Conservation (phyloP, 2,329 filamentous ascomycete species). For the Verticillium dahliae region DNA sequence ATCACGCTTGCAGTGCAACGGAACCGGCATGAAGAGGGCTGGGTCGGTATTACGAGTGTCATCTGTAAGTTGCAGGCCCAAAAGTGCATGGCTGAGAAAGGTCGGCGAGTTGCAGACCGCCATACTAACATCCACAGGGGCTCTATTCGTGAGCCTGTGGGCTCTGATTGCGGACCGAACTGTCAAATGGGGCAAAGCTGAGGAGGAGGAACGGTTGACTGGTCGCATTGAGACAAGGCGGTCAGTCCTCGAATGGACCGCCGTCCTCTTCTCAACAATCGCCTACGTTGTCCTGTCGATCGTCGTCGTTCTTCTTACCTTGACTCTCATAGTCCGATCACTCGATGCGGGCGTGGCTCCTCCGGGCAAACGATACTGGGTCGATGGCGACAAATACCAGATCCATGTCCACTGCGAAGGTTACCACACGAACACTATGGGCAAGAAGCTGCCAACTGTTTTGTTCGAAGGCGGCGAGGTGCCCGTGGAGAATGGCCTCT, state of each 20-base stretch:
- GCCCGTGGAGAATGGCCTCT: slow-evolving; percentile 72
- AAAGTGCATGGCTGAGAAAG: not conserved
- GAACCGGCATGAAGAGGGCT: slow-evolving; percentile 77
- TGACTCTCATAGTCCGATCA: slow-evolving; percentile 71
- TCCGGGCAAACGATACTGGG: slow-evolving; percentile 69
- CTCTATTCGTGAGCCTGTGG: slow-evolving; percentile 72
- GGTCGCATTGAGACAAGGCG: slow-evolving; percentile 81
- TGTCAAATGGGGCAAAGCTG: slow-evolving; percentile 84
- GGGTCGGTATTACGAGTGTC: slow-evolving; percentile 82
- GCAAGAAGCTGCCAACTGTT: slow-evolving; percentile 64
- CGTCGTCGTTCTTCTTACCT: slow-evolving; percentile 68
- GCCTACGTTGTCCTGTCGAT: slow-evolving; percentile 62
- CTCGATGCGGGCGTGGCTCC: slow-evolving; percentile 69
- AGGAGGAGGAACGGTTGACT: slow-evolving; percentile 89
- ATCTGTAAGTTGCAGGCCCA: slow-evolving; percentile 42
- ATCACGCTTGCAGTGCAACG: slow-evolving; percentile 70
- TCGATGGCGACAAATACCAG: slow-evolving; percentile 78
- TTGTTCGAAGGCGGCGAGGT: slow-evolving; percentile 79
- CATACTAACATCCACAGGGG: slow-evolving; percentile 38
- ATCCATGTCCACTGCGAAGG: slow-evolving; percentile 83
- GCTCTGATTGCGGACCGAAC: slow-evolving; percentile 71
- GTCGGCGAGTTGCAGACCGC: not conserved
- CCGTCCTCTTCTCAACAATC: slow-evolving; percentile 68
- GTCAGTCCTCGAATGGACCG: slow-evolving; percentile 76
- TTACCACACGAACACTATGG: slow-evolving; percentile 53